A percentile compares a stretch with the other conserved stretches of the same genome.
phyloP scores from a whole-genome alignment of 352 stramenopile species.

The Phytophthora colocasiae region DNA sequence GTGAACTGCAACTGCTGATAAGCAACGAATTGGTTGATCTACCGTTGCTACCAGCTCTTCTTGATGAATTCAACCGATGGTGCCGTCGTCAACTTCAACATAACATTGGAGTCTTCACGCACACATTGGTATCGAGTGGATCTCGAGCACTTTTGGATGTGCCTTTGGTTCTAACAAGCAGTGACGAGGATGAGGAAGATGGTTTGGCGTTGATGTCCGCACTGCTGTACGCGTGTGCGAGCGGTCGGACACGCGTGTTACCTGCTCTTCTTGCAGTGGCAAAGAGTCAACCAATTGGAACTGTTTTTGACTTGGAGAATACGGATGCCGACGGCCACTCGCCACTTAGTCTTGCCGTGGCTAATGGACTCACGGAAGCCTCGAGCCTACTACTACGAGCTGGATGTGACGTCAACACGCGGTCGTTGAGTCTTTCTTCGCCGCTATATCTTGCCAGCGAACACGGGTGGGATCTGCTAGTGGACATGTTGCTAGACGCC shows the following conservation, averaged over 20 bases:
- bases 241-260: conserved; percentile 57
- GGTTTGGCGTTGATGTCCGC: conserved; percentile 46
- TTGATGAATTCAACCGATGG: conserved; percentile 58
- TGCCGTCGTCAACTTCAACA: conserved; percentile 7
- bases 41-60: conserved; percentile 58
- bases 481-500: conserved; percentile 62
- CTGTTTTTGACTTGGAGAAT: conserved; percentile 55
- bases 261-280: conserved; percentile 44
- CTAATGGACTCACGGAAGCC: conserved; percentile 59
- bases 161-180: conserved; percentile 46
- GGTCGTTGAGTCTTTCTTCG: conserved; percentile 68
- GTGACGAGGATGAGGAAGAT: conserved; percentile 16
- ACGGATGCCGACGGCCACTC: conserved; percentile 69
- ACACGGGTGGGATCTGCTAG: conserved; percentile 74
- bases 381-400: conserved; percentile 51
- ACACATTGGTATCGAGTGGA: conserved; percentile 47
- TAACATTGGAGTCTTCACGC: conserved; percentile 48
- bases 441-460: conserved; percentile 83
- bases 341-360: conserved; percentile 65
- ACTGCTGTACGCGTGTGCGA: conserved; percentile 70
- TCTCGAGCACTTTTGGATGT: conserved; percentile 58
- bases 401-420: conserved; percentile 68
- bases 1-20: conserved; percentile 68
- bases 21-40: conserved; percentile 66
- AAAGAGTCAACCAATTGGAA: conserved; percentile 21